Conservation (phyloP, 106 monocot species). For the Xerophyta viscosa region DNA sequence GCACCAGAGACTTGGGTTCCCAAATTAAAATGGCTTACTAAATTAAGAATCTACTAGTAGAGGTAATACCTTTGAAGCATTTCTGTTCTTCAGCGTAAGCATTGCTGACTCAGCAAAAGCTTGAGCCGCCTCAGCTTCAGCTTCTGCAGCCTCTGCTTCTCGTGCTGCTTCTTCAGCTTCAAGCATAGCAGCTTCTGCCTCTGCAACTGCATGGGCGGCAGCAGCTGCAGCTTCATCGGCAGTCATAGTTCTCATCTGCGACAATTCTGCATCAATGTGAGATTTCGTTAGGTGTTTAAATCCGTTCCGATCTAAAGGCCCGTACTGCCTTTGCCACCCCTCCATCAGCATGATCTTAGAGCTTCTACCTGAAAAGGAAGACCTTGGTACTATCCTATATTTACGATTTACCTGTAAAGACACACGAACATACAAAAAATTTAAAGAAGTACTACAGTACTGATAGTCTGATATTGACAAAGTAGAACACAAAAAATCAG, state of each 20-base stretch:
- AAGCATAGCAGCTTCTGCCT: constrained; percentile 73
- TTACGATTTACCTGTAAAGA: constrained; percentile 65
- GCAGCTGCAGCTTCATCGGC: constrained; percentile 58
- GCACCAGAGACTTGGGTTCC: not conserved
- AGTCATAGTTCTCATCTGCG: constrained; percentile 52
- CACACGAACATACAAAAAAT: not conserved
- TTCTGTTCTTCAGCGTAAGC: constrained; percentile 47
- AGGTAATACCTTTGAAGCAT: constrained; percentile 33
- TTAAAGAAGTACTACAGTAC: not conserved
- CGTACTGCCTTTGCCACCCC: constrained; percentile 22
- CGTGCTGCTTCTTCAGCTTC: constrained; percentile 79
- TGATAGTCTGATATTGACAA: no score
- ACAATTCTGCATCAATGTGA: constrained; percentile 60
- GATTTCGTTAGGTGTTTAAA: constrained; percentile 33
- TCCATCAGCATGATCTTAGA: constrained; percentile 28
- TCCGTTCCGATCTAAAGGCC: constrained; percentile 20
- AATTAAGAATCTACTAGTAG: not conserved
- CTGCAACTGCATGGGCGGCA: constrained; percentile 81
- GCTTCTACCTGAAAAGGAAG: constrained; percentile 23
- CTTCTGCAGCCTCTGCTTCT: constrained; percentile 82
- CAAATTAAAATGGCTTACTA: not conserved
- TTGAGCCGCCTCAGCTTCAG: constrained; percentile 77
- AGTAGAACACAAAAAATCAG: no score
- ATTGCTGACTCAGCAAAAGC: constrained; percentile 75
- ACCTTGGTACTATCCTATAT: constrained; percentile 62